Evolutionary conservation across 129 eudicot genomes (phyloP).

Genomic region (Pseudognaphalium luteoalbum): DNA sequence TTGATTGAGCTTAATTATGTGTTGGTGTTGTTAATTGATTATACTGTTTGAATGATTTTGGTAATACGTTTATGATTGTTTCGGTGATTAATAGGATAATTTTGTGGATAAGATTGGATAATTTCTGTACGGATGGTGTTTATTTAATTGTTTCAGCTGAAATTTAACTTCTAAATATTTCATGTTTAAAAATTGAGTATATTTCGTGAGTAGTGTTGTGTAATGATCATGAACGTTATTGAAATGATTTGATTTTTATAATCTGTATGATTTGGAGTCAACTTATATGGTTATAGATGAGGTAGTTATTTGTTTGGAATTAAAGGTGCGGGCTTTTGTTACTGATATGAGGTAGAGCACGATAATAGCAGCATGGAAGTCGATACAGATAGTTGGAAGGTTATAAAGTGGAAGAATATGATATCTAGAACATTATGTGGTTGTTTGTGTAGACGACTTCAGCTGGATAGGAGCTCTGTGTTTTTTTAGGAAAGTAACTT

Average conservation of each 20-base stretch:
- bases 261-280: too few species aligned
- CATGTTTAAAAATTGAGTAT: too few species aligned
- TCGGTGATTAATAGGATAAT: neutral
- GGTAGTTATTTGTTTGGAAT: too few species aligned
- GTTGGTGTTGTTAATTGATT: neutral
- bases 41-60: neutral
- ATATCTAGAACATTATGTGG: neutral
- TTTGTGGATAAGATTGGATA: conserved; percentile 15
- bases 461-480: too few species aligned
- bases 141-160: neutral
- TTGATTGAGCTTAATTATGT: conserved; percentile 9
- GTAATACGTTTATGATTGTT: neutral
- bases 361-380: too few species aligned
- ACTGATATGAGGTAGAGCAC: too few species aligned
- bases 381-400: too few species aligned
- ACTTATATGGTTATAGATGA: too few species aligned
- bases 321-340: too few species aligned
- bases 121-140: neutral
- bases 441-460: neutral
- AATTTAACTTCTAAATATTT: neutral
- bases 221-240: neutral
- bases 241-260: too few species aligned
- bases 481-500: neutral
- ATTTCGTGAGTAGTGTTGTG: neutral
- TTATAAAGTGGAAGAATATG: too few species aligned